Conservation (phyloP, 192 early-diverging fungal genomes). For the Backusella macrospora region DNA sequence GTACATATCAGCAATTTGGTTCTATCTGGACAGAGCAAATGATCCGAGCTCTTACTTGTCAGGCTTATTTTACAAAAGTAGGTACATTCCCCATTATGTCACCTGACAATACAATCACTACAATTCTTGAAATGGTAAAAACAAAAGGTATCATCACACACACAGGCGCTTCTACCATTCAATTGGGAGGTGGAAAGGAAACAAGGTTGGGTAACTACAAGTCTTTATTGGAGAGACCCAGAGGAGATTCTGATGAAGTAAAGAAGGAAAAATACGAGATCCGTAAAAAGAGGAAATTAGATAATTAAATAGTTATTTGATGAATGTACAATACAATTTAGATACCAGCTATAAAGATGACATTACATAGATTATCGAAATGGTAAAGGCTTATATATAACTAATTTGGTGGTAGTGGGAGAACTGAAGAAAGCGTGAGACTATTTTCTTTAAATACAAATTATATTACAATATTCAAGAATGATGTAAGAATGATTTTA, state of each 20-base stretch:
- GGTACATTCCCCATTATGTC: constrained; percentile 15
- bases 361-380: not conserved
- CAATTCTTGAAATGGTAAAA: constrained; percentile 9
- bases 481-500: too few relatives aligned
- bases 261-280: constrained; percentile 41
- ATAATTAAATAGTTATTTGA: not conserved
- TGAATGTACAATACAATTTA: not conserved
- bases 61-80: constrained; percentile 35
- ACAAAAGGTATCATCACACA: not conserved
- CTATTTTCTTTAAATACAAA: too few relatives aligned
- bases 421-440: too few relatives aligned
- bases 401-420: too few relatives aligned
- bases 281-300: constrained; percentile 25
- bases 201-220: constrained; percentile 25
- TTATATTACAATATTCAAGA: too few relatives aligned
- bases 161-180: constrained; percentile 20
- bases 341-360: not conserved
- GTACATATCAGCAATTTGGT: constrained; percentile 49
- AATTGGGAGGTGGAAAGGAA: constrained; percentile 37
- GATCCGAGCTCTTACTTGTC: constrained; percentile 50
- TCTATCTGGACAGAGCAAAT: constrained; percentile 54
- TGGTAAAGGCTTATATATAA: too few relatives aligned
- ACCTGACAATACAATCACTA: not conserved
- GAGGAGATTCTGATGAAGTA: constrained; percentile 40
- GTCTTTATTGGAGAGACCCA: constrained; percentile 27